phyloP scores from a whole-genome alignment of 441 rosid genomes.

The Biscutella auriculata region DNA sequence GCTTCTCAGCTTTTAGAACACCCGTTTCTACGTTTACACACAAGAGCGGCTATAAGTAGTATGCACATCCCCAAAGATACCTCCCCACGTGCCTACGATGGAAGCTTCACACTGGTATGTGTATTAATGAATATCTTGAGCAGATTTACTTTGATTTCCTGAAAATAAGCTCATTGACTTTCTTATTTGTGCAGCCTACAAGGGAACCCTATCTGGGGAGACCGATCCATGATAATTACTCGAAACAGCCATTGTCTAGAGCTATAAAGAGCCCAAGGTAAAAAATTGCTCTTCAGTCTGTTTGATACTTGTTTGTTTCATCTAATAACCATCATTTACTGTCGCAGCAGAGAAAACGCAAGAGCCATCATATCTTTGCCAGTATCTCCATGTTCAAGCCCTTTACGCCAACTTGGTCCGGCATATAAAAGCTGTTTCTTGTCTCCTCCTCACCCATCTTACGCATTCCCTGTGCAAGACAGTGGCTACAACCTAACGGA shows the following conservation, averaged over 20 bases:
- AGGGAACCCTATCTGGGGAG: slow-evolving; percentile 50
- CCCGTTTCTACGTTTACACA: slow-evolving; percentile 56
- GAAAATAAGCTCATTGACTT: slow-evolving; percentile 5
- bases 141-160: slow-evolving; percentile 1
- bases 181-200: slow-evolving; percentile 44
- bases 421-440: slow-evolving; percentile 56
- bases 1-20: slow-evolving; percentile 67
- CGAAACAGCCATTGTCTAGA: slow-evolving; percentile 31
- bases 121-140: not conserved
- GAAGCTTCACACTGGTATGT: slow-evolving; percentile 56
- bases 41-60: slow-evolving; percentile 38
- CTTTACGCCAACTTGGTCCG: slow-evolving; percentile 51
- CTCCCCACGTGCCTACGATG: slow-evolving; percentile 45
- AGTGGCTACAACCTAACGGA: slow-evolving; percentile 42
- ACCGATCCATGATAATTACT: slow-evolving; percentile 43
- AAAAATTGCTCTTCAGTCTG: not conserved
- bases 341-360: slow-evolving; percentile 55
- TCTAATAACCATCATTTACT: too few species aligned
- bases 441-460: slow-evolving; percentile 72
- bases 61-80: slow-evolving; percentile 47
- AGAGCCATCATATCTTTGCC: slow-evolving; percentile 72
- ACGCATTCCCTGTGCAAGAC: slow-evolving; percentile 34
- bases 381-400: slow-evolving; percentile 87
- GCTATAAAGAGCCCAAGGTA: slow-evolving; percentile 54
- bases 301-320: not conserved